phyloP scores from a whole-genome alignment of 805 yeast genomes.

The Cyberlindnera amylophila region DNA sequence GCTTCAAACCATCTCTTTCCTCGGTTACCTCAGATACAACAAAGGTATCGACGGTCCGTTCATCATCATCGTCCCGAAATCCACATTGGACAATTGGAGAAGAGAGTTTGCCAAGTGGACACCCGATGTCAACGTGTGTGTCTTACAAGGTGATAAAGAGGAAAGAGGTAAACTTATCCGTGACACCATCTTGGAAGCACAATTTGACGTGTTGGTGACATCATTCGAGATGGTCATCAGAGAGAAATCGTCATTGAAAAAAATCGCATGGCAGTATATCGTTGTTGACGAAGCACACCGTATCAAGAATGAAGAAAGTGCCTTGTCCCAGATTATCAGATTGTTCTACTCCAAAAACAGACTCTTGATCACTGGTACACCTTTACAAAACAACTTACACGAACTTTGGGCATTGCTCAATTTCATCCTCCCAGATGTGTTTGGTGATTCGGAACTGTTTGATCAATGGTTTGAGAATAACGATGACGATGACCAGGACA shows the following conservation, averaged over 20 bases:
- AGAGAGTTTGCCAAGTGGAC: slow-evolving; percentile 95
- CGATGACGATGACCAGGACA: slow-evolving; percentile 63
- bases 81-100: slow-evolving; percentile 94
- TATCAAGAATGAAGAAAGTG: slow-evolving; percentile 90
- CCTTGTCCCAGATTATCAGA: slow-evolving; percentile 88
- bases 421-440: slow-evolving; percentile 89
- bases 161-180: slow-evolving; percentile 59
- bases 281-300: slow-evolving; percentile 96
- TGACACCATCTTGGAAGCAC: slow-evolving; percentile 57
- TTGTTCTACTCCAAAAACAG: slow-evolving; percentile 82
- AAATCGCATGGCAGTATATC: slow-evolving; percentile 89
- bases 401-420: slow-evolving; percentile 95
- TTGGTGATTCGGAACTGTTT: slow-evolving; percentile 84
- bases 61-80: slow-evolving; percentile 89
- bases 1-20: slow-evolving; percentile 86
- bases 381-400: slow-evolving; percentile 89
- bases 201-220: slow-evolving; percentile 86
- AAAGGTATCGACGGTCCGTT: slow-evolving; percentile 85
- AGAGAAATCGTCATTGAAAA: slow-evolving; percentile 77
- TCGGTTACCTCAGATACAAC: slow-evolving; percentile 81
- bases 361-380: slow-evolving; percentile 90
- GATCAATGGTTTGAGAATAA: slow-evolving; percentile 85
- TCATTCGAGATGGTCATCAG: slow-evolving; percentile 92
- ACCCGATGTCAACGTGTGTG: slow-evolving; percentile 83
- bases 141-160: slow-evolving; percentile 89